Evolutionary conservation across 768 basidiomycete genomes (phyloP).

Genomic region (Saitozyma sp.): DNA sequence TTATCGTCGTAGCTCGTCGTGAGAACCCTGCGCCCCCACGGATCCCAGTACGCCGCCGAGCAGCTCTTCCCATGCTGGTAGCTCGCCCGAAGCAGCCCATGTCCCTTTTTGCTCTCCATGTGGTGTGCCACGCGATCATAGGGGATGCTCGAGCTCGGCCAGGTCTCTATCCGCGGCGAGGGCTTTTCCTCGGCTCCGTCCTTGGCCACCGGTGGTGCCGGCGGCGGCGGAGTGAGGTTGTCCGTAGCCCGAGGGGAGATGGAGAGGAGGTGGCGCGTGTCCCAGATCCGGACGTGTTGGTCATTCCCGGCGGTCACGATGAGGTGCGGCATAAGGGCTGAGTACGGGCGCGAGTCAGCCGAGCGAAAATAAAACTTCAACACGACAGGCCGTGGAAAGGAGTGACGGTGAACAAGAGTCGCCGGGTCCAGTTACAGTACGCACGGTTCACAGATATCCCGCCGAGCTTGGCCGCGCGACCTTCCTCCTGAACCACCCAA

Average conservation of each 20-base stretch:
- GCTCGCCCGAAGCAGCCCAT: conserved; percentile 31
- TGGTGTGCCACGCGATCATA: conserved; percentile 24
- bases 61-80: conserved; percentile 51
- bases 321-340: conserved; percentile 47
- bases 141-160: conserved; percentile 20
- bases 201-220: neutral
- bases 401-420: conserved; percentile 10
- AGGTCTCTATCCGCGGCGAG: conserved; percentile 12
- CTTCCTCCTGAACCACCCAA: conserved; percentile 43
- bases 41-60: conserved; percentile 55
- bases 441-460: conserved; percentile 52
- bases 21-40: conserved; percentile 52
- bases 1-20: conserved; percentile 55
- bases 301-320: conserved; percentile 52
- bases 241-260: conserved; percentile 15
- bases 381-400: too few species aligned
- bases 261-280: conserved; percentile 40
- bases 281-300: conserved; percentile 51
- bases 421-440: conserved; percentile 9
- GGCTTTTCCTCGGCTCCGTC: conserved; percentile 4
- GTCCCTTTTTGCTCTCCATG: conserved; percentile 26
- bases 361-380: neutral
- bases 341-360: conserved; percentile 12
- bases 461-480: conserved; percentile 49
- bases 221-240: conserved; percentile 8